phyloP scores from a whole-genome alignment of 495 filamentous ascomycete species.

The Hypomontagnella monticulosa region DNA sequence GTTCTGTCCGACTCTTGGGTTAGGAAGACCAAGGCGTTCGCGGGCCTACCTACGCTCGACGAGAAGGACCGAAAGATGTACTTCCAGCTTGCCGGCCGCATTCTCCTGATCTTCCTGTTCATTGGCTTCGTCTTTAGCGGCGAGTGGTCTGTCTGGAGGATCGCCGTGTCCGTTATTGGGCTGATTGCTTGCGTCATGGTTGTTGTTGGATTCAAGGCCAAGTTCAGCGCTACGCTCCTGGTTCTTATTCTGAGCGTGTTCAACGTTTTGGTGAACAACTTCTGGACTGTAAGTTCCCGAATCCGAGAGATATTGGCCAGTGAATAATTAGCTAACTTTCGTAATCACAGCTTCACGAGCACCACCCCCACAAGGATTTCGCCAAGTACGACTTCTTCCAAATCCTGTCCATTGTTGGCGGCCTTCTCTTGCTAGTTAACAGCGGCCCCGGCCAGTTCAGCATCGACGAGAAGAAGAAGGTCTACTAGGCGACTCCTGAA shows the following conservation, averaged over 20 bases:
- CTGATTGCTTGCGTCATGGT: constrained; percentile 97
- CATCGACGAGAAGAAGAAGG: constrained; percentile 99
- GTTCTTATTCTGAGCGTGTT: constrained; percentile 96
- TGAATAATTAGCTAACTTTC: constrained; percentile 6
- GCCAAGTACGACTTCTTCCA: constrained; percentile 99
- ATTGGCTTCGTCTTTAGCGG: constrained; percentile 95
- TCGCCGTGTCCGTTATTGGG: constrained; percentile 83
- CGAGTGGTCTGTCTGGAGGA: constrained; percentile 85
- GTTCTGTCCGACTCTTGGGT: constrained; percentile 98
- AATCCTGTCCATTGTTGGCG: constrained; percentile 97
- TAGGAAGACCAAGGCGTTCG: constrained; percentile 95
- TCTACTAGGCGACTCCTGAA: constrained; percentile 70
- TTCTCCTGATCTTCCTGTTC: constrained; percentile 97
- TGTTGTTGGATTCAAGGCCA: constrained; percentile 98
- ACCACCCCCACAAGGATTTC: constrained; percentile 99
- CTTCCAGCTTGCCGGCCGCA: constrained; percentile 94
- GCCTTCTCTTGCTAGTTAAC: constrained; percentile 94
- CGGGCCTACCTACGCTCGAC: constrained; percentile 89
- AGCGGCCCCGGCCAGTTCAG: constrained; percentile 97
- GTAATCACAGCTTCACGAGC: constrained; percentile 81
- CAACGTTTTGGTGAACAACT: constrained; percentile 98
- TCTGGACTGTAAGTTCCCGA: constrained; percentile 88
- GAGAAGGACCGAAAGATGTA: constrained; percentile 99
- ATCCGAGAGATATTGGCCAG: neutral
- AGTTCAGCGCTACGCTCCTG: constrained; percentile 93